These are phyloP conservation scores for Russula virescens DNA, from an alignment of 768 basidiomycete genomes.

Conservation along the genomic window DNA sequence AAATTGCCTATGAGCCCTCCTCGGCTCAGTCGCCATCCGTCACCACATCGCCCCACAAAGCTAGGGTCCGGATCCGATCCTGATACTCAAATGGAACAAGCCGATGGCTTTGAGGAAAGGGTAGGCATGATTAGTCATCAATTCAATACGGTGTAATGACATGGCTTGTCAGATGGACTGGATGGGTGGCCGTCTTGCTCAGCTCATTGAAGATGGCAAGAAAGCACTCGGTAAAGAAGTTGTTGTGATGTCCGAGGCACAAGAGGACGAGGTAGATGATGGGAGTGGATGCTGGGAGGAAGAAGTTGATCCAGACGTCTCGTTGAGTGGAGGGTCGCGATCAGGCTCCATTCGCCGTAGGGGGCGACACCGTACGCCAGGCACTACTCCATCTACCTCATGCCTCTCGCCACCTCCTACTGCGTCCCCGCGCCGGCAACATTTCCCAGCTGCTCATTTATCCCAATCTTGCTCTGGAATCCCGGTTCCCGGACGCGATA, in stretches of 20 bases:
- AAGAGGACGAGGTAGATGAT: conserved; percentile 74
- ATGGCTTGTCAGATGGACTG: conserved; percentile 60
- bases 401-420: conserved; percentile 28
- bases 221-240: conserved; percentile 72
- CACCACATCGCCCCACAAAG: conserved; percentile 26
- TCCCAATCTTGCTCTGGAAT: conserved; percentile 23
- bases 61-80: conserved; percentile 48
- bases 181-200: conserved; percentile 65
- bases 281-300: conserved; percentile 74
- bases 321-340: conserved; percentile 23
- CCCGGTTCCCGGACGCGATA: conserved; percentile 30
- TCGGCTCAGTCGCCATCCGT: conserved; percentile 28
- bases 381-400: conserved; percentile 29
- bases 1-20: conserved; percentile 11
- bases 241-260: conserved; percentile 67
- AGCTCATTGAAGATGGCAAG: conserved; percentile 74
- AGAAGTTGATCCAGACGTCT: conserved; percentile 36
- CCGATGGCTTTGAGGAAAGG: conserved; percentile 19
- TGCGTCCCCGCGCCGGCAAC: conserved; percentile 18
- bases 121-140: conserved; percentile 1
- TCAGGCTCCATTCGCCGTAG: conserved; percentile 26
- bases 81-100: conserved; percentile 15
- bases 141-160: conserved; percentile 1
- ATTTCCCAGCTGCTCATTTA: conserved; percentile 23
- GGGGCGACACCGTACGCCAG: conserved; percentile 22